A percentile compares a stretch with the other conserved stretches of the same genome.
These are phyloP conservation scores for Pleurotus platypus DNA, from an alignment of 768 basidiomycete genomes.

Conservation along the genomic window DNA sequence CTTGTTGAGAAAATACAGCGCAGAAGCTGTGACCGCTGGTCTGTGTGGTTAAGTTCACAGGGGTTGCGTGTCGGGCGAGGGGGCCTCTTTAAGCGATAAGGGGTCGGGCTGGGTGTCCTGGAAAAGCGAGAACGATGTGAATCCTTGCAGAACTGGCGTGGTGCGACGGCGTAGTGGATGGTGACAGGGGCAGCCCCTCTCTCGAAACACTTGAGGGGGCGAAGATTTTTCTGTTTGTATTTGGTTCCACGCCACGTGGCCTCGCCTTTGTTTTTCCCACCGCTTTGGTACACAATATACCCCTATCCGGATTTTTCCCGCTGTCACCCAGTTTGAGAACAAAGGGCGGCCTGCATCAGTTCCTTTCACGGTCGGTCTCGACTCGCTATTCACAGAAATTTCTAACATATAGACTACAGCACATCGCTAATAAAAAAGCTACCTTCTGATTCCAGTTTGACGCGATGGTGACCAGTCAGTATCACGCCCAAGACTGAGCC, in stretches of 20 bases:
- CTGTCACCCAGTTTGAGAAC: background rate
- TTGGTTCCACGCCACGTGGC: conserved; percentile 6
- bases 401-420: too few relatives aligned
- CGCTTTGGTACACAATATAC: conserved; percentile 1
- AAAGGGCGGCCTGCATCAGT: background rate
- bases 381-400: background rate
- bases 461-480: background rate
- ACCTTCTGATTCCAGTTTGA: background rate
- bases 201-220: background rate
- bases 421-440: background rate
- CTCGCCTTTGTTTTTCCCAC: background rate
- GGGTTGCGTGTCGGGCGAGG: background rate
- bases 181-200: conserved; percentile 8
- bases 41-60: background rate
- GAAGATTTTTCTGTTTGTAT: conserved; percentile 7
- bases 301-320: background rate
- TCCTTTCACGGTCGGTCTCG: background rate
- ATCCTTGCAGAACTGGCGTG: background rate
- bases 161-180: conserved; percentile 1
- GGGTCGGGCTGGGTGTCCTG: background rate
- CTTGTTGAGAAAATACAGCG: background rate
- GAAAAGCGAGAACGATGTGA: background rate
- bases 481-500: background rate
- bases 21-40: background rate
- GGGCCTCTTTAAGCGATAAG: background rate